Evolutionary conservation across 2,329 filamentous ascomycete species (phyloP).

Genomic region (Malbranchea cinnamomea): DNA sequence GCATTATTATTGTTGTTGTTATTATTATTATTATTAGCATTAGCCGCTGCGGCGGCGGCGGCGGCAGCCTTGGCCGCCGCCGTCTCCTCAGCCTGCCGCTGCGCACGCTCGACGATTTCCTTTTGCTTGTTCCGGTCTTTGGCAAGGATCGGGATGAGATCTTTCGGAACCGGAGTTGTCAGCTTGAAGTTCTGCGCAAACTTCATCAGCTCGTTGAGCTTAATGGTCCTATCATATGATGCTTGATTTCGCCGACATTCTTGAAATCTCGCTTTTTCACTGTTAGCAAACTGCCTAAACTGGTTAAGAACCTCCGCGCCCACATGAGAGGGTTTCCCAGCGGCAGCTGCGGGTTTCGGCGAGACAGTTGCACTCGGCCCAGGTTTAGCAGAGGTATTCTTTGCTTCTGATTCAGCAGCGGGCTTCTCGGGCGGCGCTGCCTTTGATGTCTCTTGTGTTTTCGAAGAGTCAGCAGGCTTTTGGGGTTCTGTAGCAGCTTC

Average conservation of each 20-base stretch:
- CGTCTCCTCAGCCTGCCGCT: slow-evolving; percentile 53
- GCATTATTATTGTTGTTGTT: slow-evolving; percentile 21
- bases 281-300: slow-evolving; percentile 49
- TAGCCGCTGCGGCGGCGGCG: slow-evolving; percentile 5
- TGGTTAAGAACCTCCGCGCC: slow-evolving; percentile 46
- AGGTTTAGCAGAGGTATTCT: slow-evolving; percentile 14
- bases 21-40: slow-evolving; percentile 7
- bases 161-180: slow-evolving; percentile 76
- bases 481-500: slow-evolving; percentile 1
- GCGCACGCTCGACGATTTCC: slow-evolving; percentile 78
- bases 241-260: slow-evolving; percentile 41
- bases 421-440: slow-evolving; percentile 13
- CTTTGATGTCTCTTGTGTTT: slow-evolving; percentile 10
- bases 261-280: slow-evolving; percentile 45
- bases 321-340: slow-evolving; percentile 45
- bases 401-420: slow-evolving; percentile 14
- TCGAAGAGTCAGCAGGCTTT: slow-evolving; percentile 10
- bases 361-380: slow-evolving; percentile 24
- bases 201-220: slow-evolving; percentile 85
- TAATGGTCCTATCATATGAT: slow-evolving; percentile 70
- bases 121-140: slow-evolving; percentile 94
- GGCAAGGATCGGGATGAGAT: slow-evolving; percentile 86
- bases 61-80: slow-evolving; percentile 29
- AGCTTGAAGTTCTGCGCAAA: slow-evolving; percentile 93
- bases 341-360: slow-evolving; percentile 25